Percentiles rank a stretch among this genome's conserved stretches.
These are phyloP conservation scores for Taiozyma sp. DNA, from an alignment of 1,139 yeast species.

Conservation along the genomic window DNA sequence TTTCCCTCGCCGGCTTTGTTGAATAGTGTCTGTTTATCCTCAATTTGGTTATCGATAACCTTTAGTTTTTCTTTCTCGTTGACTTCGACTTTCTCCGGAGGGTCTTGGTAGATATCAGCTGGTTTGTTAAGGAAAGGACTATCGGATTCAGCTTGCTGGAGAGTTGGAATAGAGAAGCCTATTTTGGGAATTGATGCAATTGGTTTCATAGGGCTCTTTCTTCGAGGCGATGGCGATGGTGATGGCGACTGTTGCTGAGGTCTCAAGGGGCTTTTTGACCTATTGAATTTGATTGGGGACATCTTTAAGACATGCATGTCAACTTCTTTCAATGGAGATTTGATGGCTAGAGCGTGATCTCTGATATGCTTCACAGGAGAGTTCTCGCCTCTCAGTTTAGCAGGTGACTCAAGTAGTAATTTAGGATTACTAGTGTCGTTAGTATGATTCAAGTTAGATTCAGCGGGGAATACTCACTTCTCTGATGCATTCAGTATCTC, in stretches of 20 bases:
- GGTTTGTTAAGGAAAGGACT: background rate
- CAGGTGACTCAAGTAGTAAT: slow-evolving; percentile 28
- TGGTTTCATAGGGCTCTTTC: background rate
- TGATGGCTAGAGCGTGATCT: slow-evolving; percentile 12
- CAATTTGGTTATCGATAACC: background rate
- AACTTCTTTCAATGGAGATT: slow-evolving; percentile 19
- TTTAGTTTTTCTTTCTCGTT: background rate
- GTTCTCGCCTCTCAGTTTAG: slow-evolving; percentile 24
- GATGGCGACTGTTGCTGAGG: background rate
- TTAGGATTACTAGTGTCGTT: slow-evolving; percentile 24
- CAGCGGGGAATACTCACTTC: slow-evolving; percentile 18
- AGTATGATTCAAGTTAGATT: slow-evolving; percentile 3
- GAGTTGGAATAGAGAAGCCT: background rate
- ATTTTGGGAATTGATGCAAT: background rate
- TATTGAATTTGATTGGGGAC: slow-evolving; percentile 16
- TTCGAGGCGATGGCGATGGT: background rate
- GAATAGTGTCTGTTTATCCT: background rate
- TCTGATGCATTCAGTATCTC: slow-evolving; percentile 23
- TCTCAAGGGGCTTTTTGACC: slow-evolving; percentile 3
- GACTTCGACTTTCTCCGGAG: background rate
- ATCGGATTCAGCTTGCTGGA: background rate
- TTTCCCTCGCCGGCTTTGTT: background rate
- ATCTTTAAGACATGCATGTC: slow-evolving; percentile 13
- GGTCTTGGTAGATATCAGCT: background rate
- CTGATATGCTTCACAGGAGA: slow-evolving; percentile 29